Evolutionary conservation across 2,329 filamentous ascomycete genomes (phyloP), one percentile per base, ranked within the genome.

Genomic region (Penicillium concentricum): DNA sequence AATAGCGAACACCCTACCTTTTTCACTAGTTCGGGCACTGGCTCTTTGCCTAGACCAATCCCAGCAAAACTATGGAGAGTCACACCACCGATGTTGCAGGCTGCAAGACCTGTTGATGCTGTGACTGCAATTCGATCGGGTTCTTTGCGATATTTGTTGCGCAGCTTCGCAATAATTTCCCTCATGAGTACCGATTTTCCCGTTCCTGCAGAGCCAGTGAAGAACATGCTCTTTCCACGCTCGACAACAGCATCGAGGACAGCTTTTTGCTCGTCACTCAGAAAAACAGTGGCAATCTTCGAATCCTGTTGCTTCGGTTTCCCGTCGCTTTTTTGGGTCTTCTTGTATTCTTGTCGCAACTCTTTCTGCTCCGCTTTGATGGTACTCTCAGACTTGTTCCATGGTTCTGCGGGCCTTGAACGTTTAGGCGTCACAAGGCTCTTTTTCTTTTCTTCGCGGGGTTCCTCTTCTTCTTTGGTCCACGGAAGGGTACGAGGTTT

Each of bases 111-210:
- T 0, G 94, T 99, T 0, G 94, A 99, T 8, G 94, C 94, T 1
- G 94, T 97, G 26, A 99, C 90, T 5, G 93, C 93, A 42, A 99
- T 84, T 55, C 90, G 84, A 70, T 97, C 94, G 0, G 88, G 86
- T 62, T 96, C 91, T 48, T 84, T 82, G 3, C 76, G 78, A 72
- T 88, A 89, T 69, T 95, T 97, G 61, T 84, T 85, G 58, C 89
- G 89, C 49, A 99, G 72, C 4, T 89, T 86, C 5, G 84, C 78
- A 65, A 99, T 97, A 59, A 97, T 96, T 62, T 95, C 87, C 61
- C 92, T 85, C 83, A 99, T 91, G 56, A 99, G 77, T 4, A 99
- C 93, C 1, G 94, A 99, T 79, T 99, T 99, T 74, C 94, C 94
- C 5, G 94, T 97, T 81, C 86, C 92, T 56, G 94, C 94, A 57